Base-by-base conservation (phyloP, 805 yeast genomes). In the Candida michaelii region DNA sequence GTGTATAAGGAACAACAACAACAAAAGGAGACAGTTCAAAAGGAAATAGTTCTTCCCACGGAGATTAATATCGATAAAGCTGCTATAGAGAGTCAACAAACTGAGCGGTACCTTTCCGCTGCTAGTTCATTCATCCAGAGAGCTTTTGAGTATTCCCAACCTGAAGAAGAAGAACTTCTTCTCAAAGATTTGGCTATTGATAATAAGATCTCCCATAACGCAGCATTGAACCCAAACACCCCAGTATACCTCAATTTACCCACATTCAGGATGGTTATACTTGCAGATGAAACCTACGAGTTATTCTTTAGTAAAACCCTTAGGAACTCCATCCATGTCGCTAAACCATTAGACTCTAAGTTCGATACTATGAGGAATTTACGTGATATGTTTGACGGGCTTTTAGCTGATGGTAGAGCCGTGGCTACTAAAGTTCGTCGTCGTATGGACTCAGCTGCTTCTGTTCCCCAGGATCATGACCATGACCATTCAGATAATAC, bases 281-380 rank as follows among this genome's bases (percentile, higher is more conserved):
- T 91, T 5, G 97, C 98, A 0, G 97, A 90, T 59, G 98, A 89
- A 55, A 86, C 97, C 0, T 85, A 89, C 52, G 98, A 93, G 60
- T 69, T 85, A 30, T 80, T 91, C 47, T 93, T 93, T 65, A 73
- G 87, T 11, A 68, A 72, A 18, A 83, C 89, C 0, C 67, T 89
- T 25, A 74, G 85, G 43, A 61, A 71, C n/a, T 77, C 91, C 0
- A 74, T 87, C 39, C 88, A 85, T 56, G 71, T 87, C 36, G 76
- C 78, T 43, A 76, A 77, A 49, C 79, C 76, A 27, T 71, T 77
- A 34, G 74, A 60, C 30, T 63, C 69, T 29, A 67, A 70, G 27
- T 69, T 70, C 35, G 74, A 71, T 52, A 66, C 73, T 29, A 77
- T 76, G 43, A 66, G 79, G 34, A 83, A 84, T 23, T 65, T 93